Evolutionary conservation across 2,329 filamentous ascomycete genomes (phyloP), one percentile per base, ranked within the genome.

Genomic region (Epichloe sibirici): DNA sequence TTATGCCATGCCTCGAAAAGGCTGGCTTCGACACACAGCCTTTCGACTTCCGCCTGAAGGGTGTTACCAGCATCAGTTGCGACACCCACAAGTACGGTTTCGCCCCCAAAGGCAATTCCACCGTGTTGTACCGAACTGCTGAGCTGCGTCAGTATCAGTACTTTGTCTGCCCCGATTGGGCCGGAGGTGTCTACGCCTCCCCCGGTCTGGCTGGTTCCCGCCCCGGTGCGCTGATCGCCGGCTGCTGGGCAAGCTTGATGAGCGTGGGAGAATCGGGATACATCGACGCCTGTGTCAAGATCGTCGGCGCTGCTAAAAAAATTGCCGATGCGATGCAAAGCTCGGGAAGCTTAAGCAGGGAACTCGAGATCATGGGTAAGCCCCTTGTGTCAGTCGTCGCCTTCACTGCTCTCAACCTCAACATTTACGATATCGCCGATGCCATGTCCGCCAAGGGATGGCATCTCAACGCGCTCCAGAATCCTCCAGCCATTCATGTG

Each of bases 1-100:
- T 98, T 46, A 82, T 98, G 45, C 90, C 93, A 2, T 89, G 91
- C 73, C 85, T 98, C 44, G 84, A 90, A 57, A 88, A 87, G 64
- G 90, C 93, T n/a, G 93, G 93, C 45, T 97, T 95, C 68, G 88
- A 94, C 57, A 79, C 86, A 23, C 82, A 86, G 60, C 83, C 82
- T 5, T 97, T 97, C 65, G 93, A 98, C 69, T 98, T 98, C 79
- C 83, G 87, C 52, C 82, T 94, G 54, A 89, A 88, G 59, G 93
- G 93, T 61, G 93, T 98, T 39, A 96, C 91, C 3, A 91, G 86
- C 68, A 97, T 98, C 68, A 90, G 84, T 59, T 94, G 90, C 68
- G 93, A 98, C 67, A 98, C 93, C 3, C 93, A 98, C 78, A 98
- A 98, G 69, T 98, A 98, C 67, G 93, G 93, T 39, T 98, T 98